Conservation (phyloP, 2,329 filamentous ascomycete genomes). For the Hirsutella rhossiliensis region DNA sequence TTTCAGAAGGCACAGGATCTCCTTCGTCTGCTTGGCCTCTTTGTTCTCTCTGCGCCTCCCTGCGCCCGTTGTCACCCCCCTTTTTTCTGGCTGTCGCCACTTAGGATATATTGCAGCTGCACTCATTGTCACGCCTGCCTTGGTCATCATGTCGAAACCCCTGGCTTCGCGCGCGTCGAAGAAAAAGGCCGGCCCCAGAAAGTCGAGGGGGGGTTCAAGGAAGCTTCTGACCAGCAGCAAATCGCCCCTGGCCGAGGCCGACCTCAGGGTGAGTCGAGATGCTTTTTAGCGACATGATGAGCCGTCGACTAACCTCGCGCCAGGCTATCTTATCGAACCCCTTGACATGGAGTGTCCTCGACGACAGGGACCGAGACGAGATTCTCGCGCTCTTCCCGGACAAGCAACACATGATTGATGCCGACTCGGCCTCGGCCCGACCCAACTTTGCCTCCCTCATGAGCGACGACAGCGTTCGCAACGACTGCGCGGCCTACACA, state of each 20-base stretch:
- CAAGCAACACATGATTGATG: constrained; percentile 22
- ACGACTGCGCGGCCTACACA: constrained; percentile 32
- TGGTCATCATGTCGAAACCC: no score
- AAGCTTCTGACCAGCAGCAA: constrained; percentile 41
- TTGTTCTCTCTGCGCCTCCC: no score
- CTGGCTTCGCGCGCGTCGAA: background rate
- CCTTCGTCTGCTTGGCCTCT: no score
- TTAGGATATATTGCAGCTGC: no score
- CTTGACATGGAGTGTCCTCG: constrained; percentile 24
- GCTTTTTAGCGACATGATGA: background rate
- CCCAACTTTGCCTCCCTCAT: constrained; percentile 29
- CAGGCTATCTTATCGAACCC: constrained; percentile 25
- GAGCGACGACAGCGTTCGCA: constrained; percentile 35
- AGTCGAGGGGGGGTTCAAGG: background rate
- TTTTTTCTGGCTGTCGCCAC: no score
- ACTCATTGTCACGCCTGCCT: no score
- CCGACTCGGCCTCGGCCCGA: constrained; percentile 20
- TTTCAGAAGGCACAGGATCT: no score
- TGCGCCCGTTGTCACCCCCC: no score
- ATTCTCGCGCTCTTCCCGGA: constrained; percentile 26
- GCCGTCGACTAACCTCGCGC: background rate
- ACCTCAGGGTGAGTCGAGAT: constrained; percentile 21
- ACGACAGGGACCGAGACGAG: constrained; percentile 19
- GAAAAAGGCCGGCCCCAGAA: background rate
- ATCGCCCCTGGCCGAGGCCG: constrained; percentile 25